phyloP scores from a whole-genome alignment of 2,329 filamentous ascomycete species.

The Didymella arachidicola region DNA sequence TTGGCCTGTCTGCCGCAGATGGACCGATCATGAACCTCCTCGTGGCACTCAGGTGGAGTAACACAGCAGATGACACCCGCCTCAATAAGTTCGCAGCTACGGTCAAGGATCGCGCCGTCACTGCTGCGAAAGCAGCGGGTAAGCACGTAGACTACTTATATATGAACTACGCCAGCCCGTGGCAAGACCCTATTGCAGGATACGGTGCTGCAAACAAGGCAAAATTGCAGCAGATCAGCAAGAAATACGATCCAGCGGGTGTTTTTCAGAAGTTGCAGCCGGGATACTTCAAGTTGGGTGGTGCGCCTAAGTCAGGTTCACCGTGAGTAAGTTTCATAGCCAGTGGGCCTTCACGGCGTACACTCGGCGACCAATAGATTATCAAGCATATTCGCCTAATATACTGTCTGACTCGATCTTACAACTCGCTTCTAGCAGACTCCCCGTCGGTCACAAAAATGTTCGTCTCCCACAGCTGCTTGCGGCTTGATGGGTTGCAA shows the following conservation, averaged over 20 bases:
- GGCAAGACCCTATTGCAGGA: constrained; percentile 52
- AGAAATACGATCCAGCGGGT: constrained; percentile 31
- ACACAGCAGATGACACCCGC: constrained; percentile 32
- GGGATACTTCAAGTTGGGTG: constrained; percentile 36
- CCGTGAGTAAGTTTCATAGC: neutral
- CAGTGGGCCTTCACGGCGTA: too few relatives aligned
- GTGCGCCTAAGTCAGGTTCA: constrained; percentile 21
- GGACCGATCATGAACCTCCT: constrained; percentile 34
- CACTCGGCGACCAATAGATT: neutral
- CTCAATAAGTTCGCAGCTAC: constrained; percentile 30
- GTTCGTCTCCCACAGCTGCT: neutral
- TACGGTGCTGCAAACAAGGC: constrained; percentile 53
- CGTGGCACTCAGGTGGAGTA: constrained; percentile 31
- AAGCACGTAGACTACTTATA: constrained; percentile 45
- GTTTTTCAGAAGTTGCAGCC: constrained; percentile 33
- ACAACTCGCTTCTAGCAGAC: neutral
- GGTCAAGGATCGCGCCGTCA: constrained; percentile 25
- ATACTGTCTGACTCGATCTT: neutral
- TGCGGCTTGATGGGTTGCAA: too few relatives aligned
- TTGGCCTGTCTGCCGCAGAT: constrained; percentile 33
- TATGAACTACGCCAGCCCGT: constrained; percentile 58
- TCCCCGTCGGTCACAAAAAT: neutral
- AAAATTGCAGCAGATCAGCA: constrained; percentile 26
- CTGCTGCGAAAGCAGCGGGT: constrained; percentile 16
- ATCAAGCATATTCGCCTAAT: neutral